phyloP scores from a whole-genome alignment of 176 grass and related monocot species.

The Oryza punctata region DNA sequence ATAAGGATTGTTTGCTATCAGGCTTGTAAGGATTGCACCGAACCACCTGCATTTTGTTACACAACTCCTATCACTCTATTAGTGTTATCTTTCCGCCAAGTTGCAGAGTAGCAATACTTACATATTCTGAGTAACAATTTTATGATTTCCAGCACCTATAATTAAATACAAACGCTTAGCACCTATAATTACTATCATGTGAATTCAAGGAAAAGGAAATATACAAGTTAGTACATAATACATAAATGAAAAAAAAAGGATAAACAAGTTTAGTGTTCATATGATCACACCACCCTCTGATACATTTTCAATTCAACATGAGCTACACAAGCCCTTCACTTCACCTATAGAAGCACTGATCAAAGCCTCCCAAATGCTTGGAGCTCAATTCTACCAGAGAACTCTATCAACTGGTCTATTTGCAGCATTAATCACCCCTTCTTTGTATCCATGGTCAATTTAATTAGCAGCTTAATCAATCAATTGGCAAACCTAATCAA shows the following conservation, averaged over 20 bases:
- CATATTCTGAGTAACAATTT: not conserved
- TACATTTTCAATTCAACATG: not conserved
- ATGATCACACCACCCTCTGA: constrained; percentile 10
- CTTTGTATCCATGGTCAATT: not conserved
- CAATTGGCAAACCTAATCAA: not conserved
- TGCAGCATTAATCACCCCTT: not conserved
- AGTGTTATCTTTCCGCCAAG: not conserved
- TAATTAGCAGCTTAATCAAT: not conserved
- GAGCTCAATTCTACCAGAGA: not conserved
- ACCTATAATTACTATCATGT: not conserved
- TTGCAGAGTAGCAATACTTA: too few relatives aligned
- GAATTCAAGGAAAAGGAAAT: not conserved
- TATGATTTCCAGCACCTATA: not conserved
- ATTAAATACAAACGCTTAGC: not conserved
- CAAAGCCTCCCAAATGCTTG: not conserved
- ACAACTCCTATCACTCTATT: not conserved
- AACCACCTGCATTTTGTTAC: not conserved
- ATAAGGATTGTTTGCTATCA: not conserved
- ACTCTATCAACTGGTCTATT: not conserved
- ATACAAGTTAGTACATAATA: not conserved
- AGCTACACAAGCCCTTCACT: not conserved
- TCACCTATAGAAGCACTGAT: not conserved
- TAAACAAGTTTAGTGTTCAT: not conserved
- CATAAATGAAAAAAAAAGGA: not conserved
- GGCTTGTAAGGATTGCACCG: not conserved